Conservation (phyloP, 2,329 filamentous ascomycete genomes). For the Lachnellula cervina region DNA sequence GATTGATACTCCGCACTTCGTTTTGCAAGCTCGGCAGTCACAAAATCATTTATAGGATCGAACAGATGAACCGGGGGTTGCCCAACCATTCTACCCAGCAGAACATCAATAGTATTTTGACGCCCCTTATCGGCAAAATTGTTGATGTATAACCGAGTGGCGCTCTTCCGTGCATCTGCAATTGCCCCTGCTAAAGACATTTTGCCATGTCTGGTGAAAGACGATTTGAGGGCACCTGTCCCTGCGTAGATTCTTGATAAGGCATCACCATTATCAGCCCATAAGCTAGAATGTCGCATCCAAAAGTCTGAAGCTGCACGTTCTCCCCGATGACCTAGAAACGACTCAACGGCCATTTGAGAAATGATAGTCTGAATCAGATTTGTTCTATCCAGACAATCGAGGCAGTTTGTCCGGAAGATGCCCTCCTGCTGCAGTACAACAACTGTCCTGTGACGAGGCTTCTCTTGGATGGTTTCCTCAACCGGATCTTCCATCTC, state of each 20-base stretch:
- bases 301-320: slow-evolving; percentile 76
- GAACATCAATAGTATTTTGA: slow-evolving; percentile 91
- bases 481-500: slow-evolving; percentile 45
- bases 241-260: slow-evolving; percentile 94
- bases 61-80: slow-evolving; percentile 81
- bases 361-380: slow-evolving; percentile 94
- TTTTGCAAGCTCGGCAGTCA: slow-evolving; percentile 69
- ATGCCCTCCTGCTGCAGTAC: slow-evolving; percentile 91
- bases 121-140: slow-evolving; percentile 92
- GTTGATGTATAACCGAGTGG: slow-evolving; percentile 92
- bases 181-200: slow-evolving; percentile 92
- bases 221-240: slow-evolving; percentile 91
- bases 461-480: slow-evolving; percentile 34
- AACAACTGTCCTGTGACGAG: slow-evolving; percentile 48
- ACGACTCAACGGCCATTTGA: slow-evolving; percentile 84
- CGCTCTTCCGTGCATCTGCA: slow-evolving; percentile 92
- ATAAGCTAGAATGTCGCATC: slow-evolving; percentile 85
- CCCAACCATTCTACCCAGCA: slow-evolving; percentile 79
- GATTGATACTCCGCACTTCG: slow-evolving; percentile 69
- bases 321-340: slow-evolving; percentile 68
- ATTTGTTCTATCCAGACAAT: slow-evolving; percentile 94
- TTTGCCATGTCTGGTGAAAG: slow-evolving; percentile 89
- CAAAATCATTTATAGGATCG: slow-evolving; percentile 91
- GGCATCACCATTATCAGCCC: slow-evolving; percentile 96
- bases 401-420: slow-evolving; percentile 92